Evolutionary conservation across 2,329 filamentous ascomycete genomes (phyloP), one percentile per base, ranked within the genome.

Genomic region (Ceratocystis ficicola): DNA sequence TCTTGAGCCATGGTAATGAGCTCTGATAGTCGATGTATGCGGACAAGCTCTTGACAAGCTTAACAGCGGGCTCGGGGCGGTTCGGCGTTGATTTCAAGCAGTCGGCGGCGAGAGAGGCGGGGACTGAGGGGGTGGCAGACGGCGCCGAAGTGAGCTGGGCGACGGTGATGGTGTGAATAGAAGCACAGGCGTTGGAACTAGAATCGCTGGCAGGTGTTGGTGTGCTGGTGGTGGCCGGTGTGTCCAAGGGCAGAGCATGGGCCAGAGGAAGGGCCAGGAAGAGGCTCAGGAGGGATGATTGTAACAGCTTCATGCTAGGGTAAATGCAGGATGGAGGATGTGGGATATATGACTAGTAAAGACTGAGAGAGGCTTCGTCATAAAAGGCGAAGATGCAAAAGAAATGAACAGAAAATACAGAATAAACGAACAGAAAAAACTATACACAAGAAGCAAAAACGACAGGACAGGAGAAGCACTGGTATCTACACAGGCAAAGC

Each of bases 21-120:
- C 77, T 79, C 70, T 82, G 79, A 73, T 78, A 81, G 64, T 79
- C 74, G 1, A 78, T 71, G 60, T 77, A 80, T 4, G 76, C 74
- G 68, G 74, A 73, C 28, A 77, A 69, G 57, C 74, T 75, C 63
- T 73, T 71, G 65, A 78, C 69, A 20, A 78, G 70, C 63, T 73
- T 69, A 64, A 72, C 65, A 0, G 74, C 77, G 5, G 72, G 73
- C 5, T 72, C 69, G 6, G 71, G 72, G 65, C 73, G 72, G 67
- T 77, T 75, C 15, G 76, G 77, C 3, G 78, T 75, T 6, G 75
- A 72, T 17, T 73, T 70, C 2, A 78, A 70, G 65, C 77, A 78
- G 4, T 75, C 73, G 57, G 73, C 70, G 0, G 76, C 77, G 52
- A 74, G 55, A 17, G 72, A 71, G 8, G 75, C 76, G 1, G 75